Evolutionary conservation across 495 filamentous ascomycete species (phyloP).

Genomic region (Lasiosphaeriaceae sp.): DNA sequence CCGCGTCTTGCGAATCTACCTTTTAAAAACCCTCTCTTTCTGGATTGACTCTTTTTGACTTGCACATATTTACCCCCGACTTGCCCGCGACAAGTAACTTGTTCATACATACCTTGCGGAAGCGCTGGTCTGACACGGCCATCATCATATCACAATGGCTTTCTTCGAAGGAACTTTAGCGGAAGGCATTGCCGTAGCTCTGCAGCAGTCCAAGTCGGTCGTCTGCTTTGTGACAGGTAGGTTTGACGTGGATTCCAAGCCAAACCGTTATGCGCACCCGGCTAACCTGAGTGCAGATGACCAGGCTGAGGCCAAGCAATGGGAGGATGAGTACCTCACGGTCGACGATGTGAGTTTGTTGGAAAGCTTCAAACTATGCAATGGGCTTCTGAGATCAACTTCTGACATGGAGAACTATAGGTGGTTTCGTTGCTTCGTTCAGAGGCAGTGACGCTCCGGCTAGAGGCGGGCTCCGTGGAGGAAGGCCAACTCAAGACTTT

Average conservation of each 20-base stretch:
- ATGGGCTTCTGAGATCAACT: not conserved
- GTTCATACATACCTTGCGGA: too few relatives aligned
- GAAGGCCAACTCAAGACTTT: slow-evolving; percentile 76
- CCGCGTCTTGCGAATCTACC: too few relatives aligned
- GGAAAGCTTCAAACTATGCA: too few relatives aligned
- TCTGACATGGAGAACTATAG: slow-evolving; percentile 19
- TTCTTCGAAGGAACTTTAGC: slow-evolving; percentile 79
- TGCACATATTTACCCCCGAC: too few relatives aligned
- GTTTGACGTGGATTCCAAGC: not conserved
- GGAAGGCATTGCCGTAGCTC: slow-evolving; percentile 69
- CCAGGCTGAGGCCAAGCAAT: slow-evolving; percentile 58
- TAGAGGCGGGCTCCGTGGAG: slow-evolving; percentile 69
- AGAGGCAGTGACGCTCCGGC: slow-evolving; percentile 62
- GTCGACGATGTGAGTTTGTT: slow-evolving; percentile 50
- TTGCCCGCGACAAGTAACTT: too few relatives aligned
- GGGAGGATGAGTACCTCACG: slow-evolving; percentile 72
- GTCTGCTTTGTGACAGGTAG: slow-evolving; percentile 50
- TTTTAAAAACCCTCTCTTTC: too few relatives aligned
- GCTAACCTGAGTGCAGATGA: slow-evolving; percentile 46
- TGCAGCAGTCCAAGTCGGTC: slow-evolving; percentile 53
- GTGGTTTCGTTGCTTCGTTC: slow-evolving; percentile 46
- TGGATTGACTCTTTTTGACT: too few relatives aligned
- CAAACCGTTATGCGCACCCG: not conserved
- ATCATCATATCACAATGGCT: slow-evolving; percentile 38
- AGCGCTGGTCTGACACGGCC: not conserved